phyloP scores from a whole-genome alignment of 139 green algal species.

The Coccomyxa sp. region DNA sequence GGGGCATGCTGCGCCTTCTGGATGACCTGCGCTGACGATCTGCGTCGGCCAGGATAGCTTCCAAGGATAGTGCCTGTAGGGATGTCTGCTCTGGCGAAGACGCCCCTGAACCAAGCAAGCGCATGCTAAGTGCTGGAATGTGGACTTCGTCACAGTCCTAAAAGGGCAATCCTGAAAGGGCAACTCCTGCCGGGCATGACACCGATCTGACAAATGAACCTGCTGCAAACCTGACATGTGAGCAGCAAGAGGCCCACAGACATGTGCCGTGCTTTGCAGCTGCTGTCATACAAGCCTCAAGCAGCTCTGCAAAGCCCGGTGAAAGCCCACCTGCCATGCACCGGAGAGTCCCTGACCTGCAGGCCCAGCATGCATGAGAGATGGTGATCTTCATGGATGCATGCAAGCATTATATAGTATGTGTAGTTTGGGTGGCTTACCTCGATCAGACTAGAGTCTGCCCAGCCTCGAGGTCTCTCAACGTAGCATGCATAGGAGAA shows the following conservation, averaged over 20 bases:
- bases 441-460: not conserved
- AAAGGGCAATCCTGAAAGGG: no score
- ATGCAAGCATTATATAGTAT: not conserved
- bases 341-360: not conserved
- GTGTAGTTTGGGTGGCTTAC: not conserved
- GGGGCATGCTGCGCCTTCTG: slow-evolving; percentile 18
- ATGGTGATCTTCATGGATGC: not conserved
- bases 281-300: no score
- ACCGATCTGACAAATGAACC: no score
- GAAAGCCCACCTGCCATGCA: not conserved
- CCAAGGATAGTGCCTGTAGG: slow-evolving; percentile 37
- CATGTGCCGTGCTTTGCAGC: no score
- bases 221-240: no score
- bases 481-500: not conserved
- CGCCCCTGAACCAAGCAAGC: slow-evolving; percentile 11
- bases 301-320: no score
- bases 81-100: slow-evolving; percentile 44
- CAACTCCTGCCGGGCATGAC: no score
- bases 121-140: not conserved
- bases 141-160: not conserved
- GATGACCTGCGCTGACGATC: slow-evolving; percentile 33
- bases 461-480: slow-evolving; percentile 2
- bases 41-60: slow-evolving; percentile 45
- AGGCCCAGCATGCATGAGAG: not conserved
- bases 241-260: no score